Percentiles rank a stretch among this genome's conserved stretches.
Conservation (phyloP, 73 alveolate genomes). For the Durusdinium trenchii region DNA sequence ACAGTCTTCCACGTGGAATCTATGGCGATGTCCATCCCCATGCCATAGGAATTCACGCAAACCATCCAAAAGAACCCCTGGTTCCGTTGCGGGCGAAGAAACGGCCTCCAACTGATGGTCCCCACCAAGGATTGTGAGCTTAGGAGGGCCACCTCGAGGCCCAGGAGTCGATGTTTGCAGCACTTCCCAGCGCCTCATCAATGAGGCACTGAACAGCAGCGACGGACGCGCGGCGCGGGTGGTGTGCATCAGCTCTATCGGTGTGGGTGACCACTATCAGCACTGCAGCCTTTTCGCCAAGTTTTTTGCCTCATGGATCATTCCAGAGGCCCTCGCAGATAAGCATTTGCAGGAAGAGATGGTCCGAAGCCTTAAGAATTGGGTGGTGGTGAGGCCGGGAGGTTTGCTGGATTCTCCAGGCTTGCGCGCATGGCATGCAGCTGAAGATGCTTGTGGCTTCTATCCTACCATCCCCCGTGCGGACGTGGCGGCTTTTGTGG, state of each 20-base stretch:
- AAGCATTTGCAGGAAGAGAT: slow-evolving; percentile 75
- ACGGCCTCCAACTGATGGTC: neutral
- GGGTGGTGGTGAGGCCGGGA: slow-evolving; percentile 89
- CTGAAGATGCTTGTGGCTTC: slow-evolving; percentile 70
- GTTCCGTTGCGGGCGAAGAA: too few species aligned
- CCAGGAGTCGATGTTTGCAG: slow-evolving; percentile 92
- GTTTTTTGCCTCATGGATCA: slow-evolving; percentile 87
- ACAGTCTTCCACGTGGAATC: too few species aligned
- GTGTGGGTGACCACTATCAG: slow-evolving; percentile 94
- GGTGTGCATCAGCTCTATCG: slow-evolving; percentile 90
- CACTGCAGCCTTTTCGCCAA: slow-evolving; percentile 83
- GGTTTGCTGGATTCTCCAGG: slow-evolving; percentile 44
- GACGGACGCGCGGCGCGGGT: slow-evolving; percentile 23
- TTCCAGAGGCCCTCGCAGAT: slow-evolving; percentile 74
- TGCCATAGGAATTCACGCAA: too few species aligned
- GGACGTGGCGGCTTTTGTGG: slow-evolving; percentile 70
- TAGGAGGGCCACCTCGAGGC: slow-evolving; percentile 77
- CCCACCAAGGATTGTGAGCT: slow-evolving; percentile 54
- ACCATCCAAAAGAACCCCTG: too few species aligned
- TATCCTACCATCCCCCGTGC: slow-evolving; percentile 88
- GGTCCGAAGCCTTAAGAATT: slow-evolving; percentile 66
- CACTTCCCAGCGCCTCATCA: slow-evolving; percentile 63
- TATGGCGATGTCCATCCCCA: too few species aligned
- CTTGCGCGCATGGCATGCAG: slow-evolving; percentile 65
- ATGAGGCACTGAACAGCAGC: slow-evolving; percentile 42